A percentile compares a stretch with the other conserved stretches of the same genome.
phyloP scores from a whole-genome alignment of 2,329 filamentous ascomycete species.

The Fusarium succisae region DNA sequence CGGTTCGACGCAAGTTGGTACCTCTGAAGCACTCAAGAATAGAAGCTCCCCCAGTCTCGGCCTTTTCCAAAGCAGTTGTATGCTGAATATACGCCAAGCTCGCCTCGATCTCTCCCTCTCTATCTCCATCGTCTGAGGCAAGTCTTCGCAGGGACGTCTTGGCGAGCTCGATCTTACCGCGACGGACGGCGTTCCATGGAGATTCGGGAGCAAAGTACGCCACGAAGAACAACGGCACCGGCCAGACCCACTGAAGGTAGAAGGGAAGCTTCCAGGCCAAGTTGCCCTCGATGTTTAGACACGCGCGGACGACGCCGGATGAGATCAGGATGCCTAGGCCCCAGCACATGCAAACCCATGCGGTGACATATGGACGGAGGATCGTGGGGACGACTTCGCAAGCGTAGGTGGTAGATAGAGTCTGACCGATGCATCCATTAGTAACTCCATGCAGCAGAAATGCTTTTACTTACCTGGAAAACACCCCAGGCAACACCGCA shows the following conservation, averaged over 20 bases:
- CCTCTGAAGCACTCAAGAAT: conserved; percentile 56
- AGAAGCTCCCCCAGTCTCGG: conserved; percentile 46
- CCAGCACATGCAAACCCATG: conserved; percentile 56
- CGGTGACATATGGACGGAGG: conserved; percentile 53
- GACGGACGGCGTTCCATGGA: conserved; percentile 44
- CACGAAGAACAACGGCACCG: conserved; percentile 41
- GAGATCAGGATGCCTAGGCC: conserved; percentile 54
- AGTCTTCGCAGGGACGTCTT: neutral
- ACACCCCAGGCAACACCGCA: conserved; percentile 52
- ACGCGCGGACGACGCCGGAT: conserved; percentile 51
- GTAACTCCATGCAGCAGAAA: fast-evolving
- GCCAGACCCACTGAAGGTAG: conserved; percentile 49
- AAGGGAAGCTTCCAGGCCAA: conserved; percentile 51
- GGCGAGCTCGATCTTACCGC: conserved; percentile 39
- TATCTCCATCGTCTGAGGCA: neutral
- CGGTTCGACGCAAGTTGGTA: conserved; percentile 52
- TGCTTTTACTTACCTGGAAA: conserved; percentile 12
- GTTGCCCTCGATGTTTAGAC: conserved; percentile 44
- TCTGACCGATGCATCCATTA: conserved; percentile 23
- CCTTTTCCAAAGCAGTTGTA: conserved; percentile 45
- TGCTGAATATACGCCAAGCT: neutral
- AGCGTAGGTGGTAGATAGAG: conserved; percentile 55
- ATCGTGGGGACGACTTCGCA: conserved; percentile 50
- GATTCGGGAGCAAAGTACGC: conserved; percentile 45
- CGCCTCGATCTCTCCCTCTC: neutral